Percentiles rank a stretch among this genome's conserved stretches.
Evolutionary conservation across 441 rosid species (phyloP).

Genomic region (Populus hybrid): DNA sequence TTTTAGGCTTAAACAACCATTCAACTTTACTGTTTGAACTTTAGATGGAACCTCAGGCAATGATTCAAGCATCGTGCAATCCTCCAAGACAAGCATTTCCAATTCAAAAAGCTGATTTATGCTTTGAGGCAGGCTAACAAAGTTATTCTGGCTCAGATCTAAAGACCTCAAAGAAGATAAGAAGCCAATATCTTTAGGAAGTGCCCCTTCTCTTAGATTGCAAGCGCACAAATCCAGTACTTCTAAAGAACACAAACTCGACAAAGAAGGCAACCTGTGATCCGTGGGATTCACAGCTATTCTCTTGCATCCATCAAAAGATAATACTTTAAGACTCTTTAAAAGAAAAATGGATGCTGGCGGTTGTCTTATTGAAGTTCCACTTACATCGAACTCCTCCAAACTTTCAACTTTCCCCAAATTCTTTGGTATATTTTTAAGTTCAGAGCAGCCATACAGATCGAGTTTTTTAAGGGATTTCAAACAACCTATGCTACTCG

Average conservation of each 20-base stretch:
- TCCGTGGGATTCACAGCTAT: too few species aligned
- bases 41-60: too few species aligned
- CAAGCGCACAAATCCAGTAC: neutral
- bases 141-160: neutral
- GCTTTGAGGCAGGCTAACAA: neutral
- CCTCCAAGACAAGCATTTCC: too few species aligned
- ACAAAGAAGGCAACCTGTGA: neutral
- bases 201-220: neutral
- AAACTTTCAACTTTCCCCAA: neutral
- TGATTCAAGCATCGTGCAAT: too few species aligned
- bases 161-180: neutral
- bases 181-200: neutral
- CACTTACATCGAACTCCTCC: conserved; percentile 17
- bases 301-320: conserved; percentile 11
- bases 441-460: neutral
- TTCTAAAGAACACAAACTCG: neutral
- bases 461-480: conserved; percentile 4
- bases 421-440: conserved; percentile 17
- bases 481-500: neutral
- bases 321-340: conserved; percentile 12
- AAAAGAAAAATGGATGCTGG: conserved; percentile 17
- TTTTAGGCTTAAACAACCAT: too few species aligned
- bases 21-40: too few species aligned
- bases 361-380: conserved; percentile 3
- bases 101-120: neutral